These are phyloP conservation scores for Backusella sp. DNA, from an alignment of 192 early-diverging fungal species.

Conservation along the genomic window DNA sequence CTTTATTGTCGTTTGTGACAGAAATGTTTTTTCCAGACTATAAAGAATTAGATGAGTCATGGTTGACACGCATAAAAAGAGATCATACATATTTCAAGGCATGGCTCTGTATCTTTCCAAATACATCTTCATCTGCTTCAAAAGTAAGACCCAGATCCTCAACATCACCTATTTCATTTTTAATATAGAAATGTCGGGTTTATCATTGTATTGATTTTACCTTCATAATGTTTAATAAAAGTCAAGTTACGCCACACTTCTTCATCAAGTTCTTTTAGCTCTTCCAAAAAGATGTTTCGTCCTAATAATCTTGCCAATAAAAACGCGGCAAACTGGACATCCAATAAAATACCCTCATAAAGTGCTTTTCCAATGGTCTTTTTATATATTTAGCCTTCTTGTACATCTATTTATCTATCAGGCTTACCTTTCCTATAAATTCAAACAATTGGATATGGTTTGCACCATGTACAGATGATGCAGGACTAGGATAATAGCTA, in stretches of 20 bases:
- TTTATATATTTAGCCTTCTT: background rate
- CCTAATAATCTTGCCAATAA: conserved; percentile 57
- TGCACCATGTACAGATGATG: conserved; percentile 35
- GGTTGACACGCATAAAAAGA: background rate
- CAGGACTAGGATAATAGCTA: conserved; percentile 47
- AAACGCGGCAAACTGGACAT: conserved; percentile 61
- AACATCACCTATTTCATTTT: conserved; percentile 43
- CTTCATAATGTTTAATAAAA: conserved; percentile 60
- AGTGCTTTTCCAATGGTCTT: conserved; percentile 59
- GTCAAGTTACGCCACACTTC: conserved; percentile 52
- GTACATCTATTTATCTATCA: background rate
- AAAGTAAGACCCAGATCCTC: conserved; percentile 65
- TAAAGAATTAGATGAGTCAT: background rate
- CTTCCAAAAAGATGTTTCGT: conserved; percentile 57
- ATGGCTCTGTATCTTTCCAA: conserved; percentile 45
- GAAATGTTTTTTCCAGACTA: conserved; percentile 52
- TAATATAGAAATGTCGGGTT: background rate
- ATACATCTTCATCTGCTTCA: conserved; percentile 56
- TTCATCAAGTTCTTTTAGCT: conserved; percentile 52
- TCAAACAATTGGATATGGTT: conserved; percentile 45
- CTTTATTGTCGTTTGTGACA: conserved; percentile 62
- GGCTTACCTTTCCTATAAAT: conserved; percentile 51
- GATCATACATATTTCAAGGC: conserved; percentile 36
- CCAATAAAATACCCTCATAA: conserved; percentile 61
- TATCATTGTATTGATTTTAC: conserved; percentile 13